Percentiles rank a stretch among this genome's conserved stretches.
These are phyloP conservation scores for Schizophyllum commune DNA, from an alignment of 1,284 basidiomycete genomes.

Conservation along the genomic window DNA sequence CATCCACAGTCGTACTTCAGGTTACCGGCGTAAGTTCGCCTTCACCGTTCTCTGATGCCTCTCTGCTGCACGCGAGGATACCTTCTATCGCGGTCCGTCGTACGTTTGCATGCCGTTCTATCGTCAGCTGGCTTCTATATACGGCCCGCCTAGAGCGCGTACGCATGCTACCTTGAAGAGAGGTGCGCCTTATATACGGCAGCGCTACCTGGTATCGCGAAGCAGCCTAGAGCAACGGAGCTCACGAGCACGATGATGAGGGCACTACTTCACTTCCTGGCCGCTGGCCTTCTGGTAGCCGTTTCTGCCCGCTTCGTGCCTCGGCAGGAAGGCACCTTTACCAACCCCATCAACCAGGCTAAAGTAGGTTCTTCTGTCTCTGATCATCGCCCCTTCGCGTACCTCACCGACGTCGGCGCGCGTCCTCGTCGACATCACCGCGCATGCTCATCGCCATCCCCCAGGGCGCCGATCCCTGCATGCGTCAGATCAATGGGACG, in stretches of 20 bases:
- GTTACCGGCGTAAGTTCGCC: neutral
- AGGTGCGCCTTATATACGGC: neutral
- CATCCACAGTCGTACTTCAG: neutral
- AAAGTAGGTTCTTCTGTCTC: neutral
- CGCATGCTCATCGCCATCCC: neutral
- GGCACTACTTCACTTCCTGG: neutral
- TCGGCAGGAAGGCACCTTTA: neutral
- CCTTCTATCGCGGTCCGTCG: neutral
- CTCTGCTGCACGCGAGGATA: neutral
- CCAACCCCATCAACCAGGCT: neutral
- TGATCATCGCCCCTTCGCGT: neutral
- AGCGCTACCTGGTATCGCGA: too few species aligned
- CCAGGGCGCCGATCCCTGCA: constrained; percentile 19
- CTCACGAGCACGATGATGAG: neutral
- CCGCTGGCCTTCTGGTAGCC: neutral
- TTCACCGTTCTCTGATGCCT: neutral
- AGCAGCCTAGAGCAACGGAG: too few species aligned
- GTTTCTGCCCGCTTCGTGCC: neutral
- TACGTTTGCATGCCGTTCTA: neutral
- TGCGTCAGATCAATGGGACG: constrained; percentile 19
- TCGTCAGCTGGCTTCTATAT: neutral
- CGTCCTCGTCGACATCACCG: too few species aligned
- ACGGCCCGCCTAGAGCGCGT: neutral
- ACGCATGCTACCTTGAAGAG: neutral
- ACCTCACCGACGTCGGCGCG: too few species aligned